Evolutionary conservation across 441 rosid species (phyloP).

Genomic region (Euphorbia neoarborescens): DNA sequence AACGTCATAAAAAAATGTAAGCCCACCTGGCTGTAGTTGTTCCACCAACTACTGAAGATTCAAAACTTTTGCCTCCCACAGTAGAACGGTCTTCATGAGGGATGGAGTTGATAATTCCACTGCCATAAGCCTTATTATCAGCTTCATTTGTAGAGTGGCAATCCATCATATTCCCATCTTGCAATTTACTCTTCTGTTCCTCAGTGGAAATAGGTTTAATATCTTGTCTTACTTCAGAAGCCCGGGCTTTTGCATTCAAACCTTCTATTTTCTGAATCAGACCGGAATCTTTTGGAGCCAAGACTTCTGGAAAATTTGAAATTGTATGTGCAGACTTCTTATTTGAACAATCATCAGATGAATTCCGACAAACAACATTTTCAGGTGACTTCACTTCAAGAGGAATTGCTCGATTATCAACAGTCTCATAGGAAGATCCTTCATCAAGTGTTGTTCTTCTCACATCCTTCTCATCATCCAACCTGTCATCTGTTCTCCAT

Average conservation of each 20-base stretch:
- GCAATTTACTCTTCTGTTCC: constrained; percentile 37
- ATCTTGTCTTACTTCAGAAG: constrained; percentile 39
- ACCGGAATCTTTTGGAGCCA: constrained; percentile 42
- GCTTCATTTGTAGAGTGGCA: constrained; percentile 32
- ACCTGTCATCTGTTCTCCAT: constrained; percentile 35
- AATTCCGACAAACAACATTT: constrained; percentile 25
- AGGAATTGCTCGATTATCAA: constrained; percentile 26
- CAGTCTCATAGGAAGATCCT: constrained; percentile 31
- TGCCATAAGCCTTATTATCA: constrained; percentile 27
- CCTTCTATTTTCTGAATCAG: constrained; percentile 85
- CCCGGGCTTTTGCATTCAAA: constrained; percentile 55
- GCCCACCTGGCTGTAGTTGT: constrained; percentile 54
- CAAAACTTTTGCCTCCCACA: constrained; percentile 35
- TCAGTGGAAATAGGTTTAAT: constrained; percentile 31
- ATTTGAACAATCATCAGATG: constrained; percentile 30
- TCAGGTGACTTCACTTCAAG: constrained; percentile 35
- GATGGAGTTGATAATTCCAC: constrained; percentile 26
- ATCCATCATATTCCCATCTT: constrained; percentile 32
- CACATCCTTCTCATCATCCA: constrained; percentile 29
- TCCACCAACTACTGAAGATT: constrained; percentile 32
- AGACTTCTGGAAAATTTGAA: constrained; percentile 25
- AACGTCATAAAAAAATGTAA: constrained; percentile 20
- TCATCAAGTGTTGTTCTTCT: constrained; percentile 26
- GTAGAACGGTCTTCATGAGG: constrained; percentile 30
- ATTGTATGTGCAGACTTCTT: constrained; percentile 25